These are phyloP conservation scores for Herpetomonas tarakana DNA, from an alignment of 208 protist species.

Conservation along the genomic window DNA sequence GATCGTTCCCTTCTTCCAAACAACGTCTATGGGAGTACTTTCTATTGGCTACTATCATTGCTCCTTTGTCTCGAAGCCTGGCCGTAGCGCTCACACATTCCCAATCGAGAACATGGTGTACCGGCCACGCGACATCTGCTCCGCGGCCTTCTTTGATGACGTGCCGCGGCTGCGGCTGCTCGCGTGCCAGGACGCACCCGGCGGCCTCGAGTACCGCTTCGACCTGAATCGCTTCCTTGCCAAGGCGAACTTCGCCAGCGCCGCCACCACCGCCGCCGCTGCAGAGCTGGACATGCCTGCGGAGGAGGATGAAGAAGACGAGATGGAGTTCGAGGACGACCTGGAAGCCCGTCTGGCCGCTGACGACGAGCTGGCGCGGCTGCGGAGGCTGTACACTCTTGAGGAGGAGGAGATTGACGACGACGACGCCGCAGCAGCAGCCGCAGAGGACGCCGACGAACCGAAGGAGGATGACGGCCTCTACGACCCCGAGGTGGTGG, in stretches of 20 bases:
- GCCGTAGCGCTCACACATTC: no score
- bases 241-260: neutral
- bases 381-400: constrained; percentile 18
- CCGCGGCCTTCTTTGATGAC: constrained; percentile 68
- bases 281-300: neutral
- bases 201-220: constrained; percentile 22
- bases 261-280: neutral
- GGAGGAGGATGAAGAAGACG: constrained; percentile 20
- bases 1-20: no score
- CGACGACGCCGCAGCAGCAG: constrained; percentile 1
- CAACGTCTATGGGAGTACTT: no score
- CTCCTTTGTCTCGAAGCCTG: no score
- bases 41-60: no score
- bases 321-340: constrained; percentile 23
- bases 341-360: constrained; percentile 6
- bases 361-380: constrained; percentile 4
- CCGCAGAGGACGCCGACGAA: neutral
- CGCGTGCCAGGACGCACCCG: constrained; percentile 26
- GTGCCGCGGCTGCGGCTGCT: constrained; percentile 57
- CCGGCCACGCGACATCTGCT: constrained; percentile 54
- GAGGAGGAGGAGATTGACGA: constrained; percentile 3
- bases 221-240: neutral
- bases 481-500: constrained; percentile 7
- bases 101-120: no score
- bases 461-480: constrained; percentile 4